Conservation (phyloP, 208 protist genomes). For the Acanthamoeba lenticulata region DNA sequence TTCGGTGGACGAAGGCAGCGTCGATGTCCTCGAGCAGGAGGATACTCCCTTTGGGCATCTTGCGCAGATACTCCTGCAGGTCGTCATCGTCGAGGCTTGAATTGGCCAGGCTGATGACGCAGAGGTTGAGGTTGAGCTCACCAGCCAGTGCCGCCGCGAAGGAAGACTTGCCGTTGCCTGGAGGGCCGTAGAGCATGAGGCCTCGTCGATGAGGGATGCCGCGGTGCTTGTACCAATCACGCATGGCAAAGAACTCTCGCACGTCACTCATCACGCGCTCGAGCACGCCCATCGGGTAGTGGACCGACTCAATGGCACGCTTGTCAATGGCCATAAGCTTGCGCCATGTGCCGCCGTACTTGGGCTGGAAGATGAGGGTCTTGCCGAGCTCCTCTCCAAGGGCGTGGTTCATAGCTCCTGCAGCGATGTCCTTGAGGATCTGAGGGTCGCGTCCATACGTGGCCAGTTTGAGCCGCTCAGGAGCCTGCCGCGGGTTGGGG, state of each 20-base stretch:
- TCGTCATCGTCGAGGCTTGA: neutral
- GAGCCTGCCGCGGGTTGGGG: neutral
- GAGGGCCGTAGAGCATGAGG: no score
- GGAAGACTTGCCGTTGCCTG: no score
- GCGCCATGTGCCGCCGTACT: neutral
- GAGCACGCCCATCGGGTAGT: neutral
- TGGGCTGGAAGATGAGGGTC: no score
- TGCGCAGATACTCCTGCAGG: conserved; percentile 88
- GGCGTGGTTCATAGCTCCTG: no score
- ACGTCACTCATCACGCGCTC: neutral
- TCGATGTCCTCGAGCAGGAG: conserved; percentile 97
- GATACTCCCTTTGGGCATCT: conserved; percentile 89
- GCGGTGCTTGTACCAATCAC: conserved; percentile 26
- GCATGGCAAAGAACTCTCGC: conserved; percentile 15
- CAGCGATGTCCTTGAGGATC: no score
- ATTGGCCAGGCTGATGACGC: no score
- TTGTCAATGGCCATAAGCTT: conserved; percentile 4
- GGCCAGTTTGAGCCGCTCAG: neutral
- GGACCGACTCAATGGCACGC: neutral
- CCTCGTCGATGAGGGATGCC: no score
- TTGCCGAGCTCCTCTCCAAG: no score
- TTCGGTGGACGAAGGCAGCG: conserved; percentile 89
- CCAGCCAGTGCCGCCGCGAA: no score
- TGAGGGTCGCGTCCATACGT: no score
- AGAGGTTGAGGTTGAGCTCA: no score